Percentiles rank a stretch among this genome's conserved stretches.
Evolutionary conservation across 2,329 filamentous ascomycete species (phyloP).

Genomic region (Metarhizium robertsii): DNA sequence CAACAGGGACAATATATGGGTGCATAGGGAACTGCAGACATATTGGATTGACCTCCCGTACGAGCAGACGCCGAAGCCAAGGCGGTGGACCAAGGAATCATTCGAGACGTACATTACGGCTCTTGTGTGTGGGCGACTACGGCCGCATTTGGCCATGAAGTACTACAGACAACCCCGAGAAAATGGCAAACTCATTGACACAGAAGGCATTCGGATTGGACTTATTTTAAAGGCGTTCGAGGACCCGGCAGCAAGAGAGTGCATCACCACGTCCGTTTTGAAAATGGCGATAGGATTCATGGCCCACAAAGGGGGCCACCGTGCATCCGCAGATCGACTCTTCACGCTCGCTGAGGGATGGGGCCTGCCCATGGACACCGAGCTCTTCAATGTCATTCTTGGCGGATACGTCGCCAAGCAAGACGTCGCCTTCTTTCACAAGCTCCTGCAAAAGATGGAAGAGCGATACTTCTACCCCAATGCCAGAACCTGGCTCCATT

Average conservation of each 20-base stretch:
- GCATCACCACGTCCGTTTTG: slow-evolving; percentile 29
- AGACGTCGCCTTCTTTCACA: slow-evolving; percentile 32
- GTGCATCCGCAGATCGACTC: slow-evolving; percentile 24
- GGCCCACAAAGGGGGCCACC: slow-evolving; percentile 23
- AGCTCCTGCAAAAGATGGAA: slow-evolving; percentile 31
- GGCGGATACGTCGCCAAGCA: slow-evolving; percentile 27
- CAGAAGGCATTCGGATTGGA: slow-evolving; percentile 27
- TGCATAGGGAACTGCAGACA: slow-evolving; percentile 22
- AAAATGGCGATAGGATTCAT: slow-evolving; percentile 37
- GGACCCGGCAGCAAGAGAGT: slow-evolving; percentile 21
- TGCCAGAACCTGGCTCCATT: slow-evolving; percentile 37
- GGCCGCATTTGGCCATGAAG: slow-evolving; percentile 19
- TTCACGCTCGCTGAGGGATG: slow-evolving; percentile 26
- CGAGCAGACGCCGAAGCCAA: slow-evolving; percentile 29
- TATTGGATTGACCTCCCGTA: slow-evolving; percentile 24
- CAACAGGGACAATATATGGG: slow-evolving; percentile 21
- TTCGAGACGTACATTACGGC: slow-evolving; percentile 33
- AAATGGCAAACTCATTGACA: slow-evolving; percentile 21
- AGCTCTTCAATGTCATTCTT: slow-evolving; percentile 39
- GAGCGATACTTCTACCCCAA: slow-evolving; percentile 29
- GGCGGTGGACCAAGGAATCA: slow-evolving; percentile 29
- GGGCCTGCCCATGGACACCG: slow-evolving; percentile 33
- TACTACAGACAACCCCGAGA: slow-evolving; percentile 24
- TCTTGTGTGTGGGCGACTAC: slow-evolving; percentile 29
- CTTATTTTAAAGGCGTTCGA: slow-evolving; percentile 30